phyloP scores from a whole-genome alignment of 23 red algal species.

The Gracilaria gracilis region DNA sequence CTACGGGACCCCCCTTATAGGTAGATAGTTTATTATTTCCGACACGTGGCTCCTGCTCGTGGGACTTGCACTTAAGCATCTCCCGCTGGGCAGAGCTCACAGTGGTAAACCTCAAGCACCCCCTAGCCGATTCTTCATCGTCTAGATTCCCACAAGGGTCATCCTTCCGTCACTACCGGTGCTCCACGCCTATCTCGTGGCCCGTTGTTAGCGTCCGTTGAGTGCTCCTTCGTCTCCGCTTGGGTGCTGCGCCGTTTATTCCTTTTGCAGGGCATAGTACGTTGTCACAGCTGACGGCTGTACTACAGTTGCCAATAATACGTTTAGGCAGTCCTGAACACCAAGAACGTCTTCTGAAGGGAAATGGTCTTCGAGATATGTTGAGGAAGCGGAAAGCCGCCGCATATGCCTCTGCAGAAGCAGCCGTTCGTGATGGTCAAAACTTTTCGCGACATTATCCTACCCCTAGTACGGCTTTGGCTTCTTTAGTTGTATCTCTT shows the following conservation, averaged over 20 bases:
- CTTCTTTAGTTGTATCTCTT: constrained; percentile 40
- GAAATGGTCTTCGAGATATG: constrained; percentile 49
- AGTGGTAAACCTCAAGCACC: background rate
- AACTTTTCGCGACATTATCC: constrained; percentile 57
- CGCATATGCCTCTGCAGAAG: constrained; percentile 55
- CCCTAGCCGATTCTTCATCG: background rate
- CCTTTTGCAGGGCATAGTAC: background rate
- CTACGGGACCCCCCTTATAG: background rate
- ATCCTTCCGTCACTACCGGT: background rate
- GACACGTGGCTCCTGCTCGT: background rate
- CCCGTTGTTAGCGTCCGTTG: constrained; percentile 21
- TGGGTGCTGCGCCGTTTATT: background rate
- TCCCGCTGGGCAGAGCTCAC: background rate
- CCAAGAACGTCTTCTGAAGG: constrained; percentile 44
- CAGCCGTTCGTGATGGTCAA: constrained; percentile 27
- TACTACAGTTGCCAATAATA: constrained; percentile 59
- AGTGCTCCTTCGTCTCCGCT: background rate
- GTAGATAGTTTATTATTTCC: background rate
- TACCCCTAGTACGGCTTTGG: constrained; percentile 11
- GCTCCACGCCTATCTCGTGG: background rate
- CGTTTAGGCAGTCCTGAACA: constrained; percentile 63
- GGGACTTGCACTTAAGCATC: background rate
- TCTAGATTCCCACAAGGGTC: constrained; percentile 1
- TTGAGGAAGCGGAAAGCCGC: constrained; percentile 50
- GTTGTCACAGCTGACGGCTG: background rate